Percentiles rank a stretch among this genome's conserved stretches.
Conservation (phyloP, 768 basidiomycete genomes). For the Fistulinella prunicolor region DNA sequence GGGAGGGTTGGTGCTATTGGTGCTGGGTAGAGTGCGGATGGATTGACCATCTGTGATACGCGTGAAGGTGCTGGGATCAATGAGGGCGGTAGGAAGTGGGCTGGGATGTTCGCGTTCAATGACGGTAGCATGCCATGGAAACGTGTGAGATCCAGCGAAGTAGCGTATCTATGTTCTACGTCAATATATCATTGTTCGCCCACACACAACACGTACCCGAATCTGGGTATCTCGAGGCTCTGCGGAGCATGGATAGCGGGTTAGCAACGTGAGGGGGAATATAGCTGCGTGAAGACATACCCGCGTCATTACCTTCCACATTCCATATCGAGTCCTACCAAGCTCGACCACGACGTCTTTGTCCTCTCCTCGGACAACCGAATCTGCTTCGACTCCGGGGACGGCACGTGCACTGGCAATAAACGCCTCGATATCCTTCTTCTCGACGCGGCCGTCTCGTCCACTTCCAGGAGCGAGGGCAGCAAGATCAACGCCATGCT, state of each 20-base stretch:
- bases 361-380: background rate
- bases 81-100: constrained; percentile 44
- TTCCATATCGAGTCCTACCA: constrained; percentile 71
- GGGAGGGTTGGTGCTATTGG: constrained; percentile 46
- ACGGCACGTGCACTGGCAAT: constrained; percentile 29
- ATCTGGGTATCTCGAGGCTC: constrained; percentile 86
- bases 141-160: constrained; percentile 70
- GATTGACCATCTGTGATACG: constrained; percentile 33
- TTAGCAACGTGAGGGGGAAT: background rate
- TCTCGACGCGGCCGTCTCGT: constrained; percentile 71
- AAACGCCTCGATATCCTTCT: constrained; percentile 66
- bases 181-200: constrained; percentile 1
- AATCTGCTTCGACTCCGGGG: background rate
- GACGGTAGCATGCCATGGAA: constrained; percentile 59
- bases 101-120: constrained; percentile 69
- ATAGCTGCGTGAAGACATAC: constrained; percentile 33
- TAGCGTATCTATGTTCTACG: constrained; percentile 53
- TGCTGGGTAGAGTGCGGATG: constrained; percentile 37
- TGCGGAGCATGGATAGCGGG: constrained; percentile 23
- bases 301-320: constrained; percentile 92
- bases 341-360: constrained; percentile 67
- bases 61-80: constrained; percentile 32
- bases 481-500: constrained; percentile 59
- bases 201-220: constrained; percentile 50
- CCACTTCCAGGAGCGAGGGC: constrained; percentile 65